phyloP scores from a whole-genome alignment of 139 green algal species.

The Limnomonas spitsbergensis region DNA sequence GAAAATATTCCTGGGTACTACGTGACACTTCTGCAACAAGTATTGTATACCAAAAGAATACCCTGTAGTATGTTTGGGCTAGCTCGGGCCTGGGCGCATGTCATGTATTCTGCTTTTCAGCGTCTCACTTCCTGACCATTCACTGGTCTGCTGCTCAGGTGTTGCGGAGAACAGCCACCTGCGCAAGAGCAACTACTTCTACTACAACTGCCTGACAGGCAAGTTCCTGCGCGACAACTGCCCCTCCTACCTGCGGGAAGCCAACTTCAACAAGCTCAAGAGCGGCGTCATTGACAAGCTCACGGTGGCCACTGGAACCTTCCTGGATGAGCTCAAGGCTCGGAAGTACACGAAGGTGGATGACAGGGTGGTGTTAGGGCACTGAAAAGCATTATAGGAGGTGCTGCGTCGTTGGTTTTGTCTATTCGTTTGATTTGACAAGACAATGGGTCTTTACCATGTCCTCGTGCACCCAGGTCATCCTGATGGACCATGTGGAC shows the following conservation, averaged over 20 bases:
- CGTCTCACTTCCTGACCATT: too few species aligned
- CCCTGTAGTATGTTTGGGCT: too few species aligned
- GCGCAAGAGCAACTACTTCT: conserved; percentile 93
- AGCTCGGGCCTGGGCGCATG: too few species aligned
- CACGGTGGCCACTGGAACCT: conserved; percentile 77
- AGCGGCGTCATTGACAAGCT: conserved; percentile 11
- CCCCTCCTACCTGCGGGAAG: conserved; percentile 82
- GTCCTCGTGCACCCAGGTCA: too few species aligned
- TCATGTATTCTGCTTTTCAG: too few species aligned
- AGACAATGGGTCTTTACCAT: neutral
- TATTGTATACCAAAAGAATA: too few species aligned
- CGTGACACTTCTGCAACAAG: too few species aligned
- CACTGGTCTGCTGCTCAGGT: conserved; percentile 14
- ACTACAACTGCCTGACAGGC: conserved; percentile 93
- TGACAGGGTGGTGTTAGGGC: neutral
- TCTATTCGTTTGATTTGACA: neutral
- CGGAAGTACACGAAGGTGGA: conserved; percentile 87
- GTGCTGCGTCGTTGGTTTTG: neutral
- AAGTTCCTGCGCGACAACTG: conserved; percentile 91
- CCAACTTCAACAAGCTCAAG: conserved; percentile 79
- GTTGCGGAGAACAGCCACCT: conserved; percentile 56
- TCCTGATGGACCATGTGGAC: conserved; percentile 98
- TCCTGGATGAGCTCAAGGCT: conserved; percentile 80
- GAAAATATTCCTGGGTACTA: too few species aligned
- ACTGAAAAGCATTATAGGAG: too few species aligned